Base-by-base conservation (phyloP, 352 stramenopile genomes). In the Globisporangium solare region DNA sequence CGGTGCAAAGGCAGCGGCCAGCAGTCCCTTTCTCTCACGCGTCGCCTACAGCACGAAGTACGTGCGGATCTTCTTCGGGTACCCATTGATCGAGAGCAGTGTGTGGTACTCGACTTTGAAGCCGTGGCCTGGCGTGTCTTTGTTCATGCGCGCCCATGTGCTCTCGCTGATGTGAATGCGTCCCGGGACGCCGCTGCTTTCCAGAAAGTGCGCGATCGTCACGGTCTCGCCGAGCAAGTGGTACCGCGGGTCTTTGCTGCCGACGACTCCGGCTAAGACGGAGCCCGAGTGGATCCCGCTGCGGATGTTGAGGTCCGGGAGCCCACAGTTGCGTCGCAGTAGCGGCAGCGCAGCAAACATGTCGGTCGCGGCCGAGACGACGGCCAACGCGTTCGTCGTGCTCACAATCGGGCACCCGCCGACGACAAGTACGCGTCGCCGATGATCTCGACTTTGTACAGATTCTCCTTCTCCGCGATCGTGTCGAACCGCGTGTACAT, bases 401-500 rank as follows among this genome's bases (percentile, higher is more conserved):
- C 64, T 84, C 40, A 76, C 83, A 27, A 79, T 88, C 47, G 71
- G 82, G 60, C 70, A 93, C 21, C 69, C 77, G 24, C 75, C 80
- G 39, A 81, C 88, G 20, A 96, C 85, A 51, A 87, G 63, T 96
- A 96, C 11, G 87, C 86, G 60, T 94, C 79, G 18, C 83, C 88
- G 20, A 97, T 91, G 54, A 93, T 96, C 63, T 97, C 86, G 8
- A 96, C 83, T 60, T 96, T 96, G 72, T 96, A 91, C 2, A 96
- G 71, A 40, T 82, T 81, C 58, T 94, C 82, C 39, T 89, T 80
- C 63, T 96, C 81, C 12, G 83, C 74, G 51, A 95, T 86, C 47
- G 76, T 83, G 62, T 95, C 87, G 42, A 97, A 95, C 14, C 82
- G 72, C 24, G 86, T 93, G 66, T 92, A 97, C 71, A 95, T 87